Conservation (phyloP, 768 basidiomycete genomes). For the Tylopilus balloui region DNA sequence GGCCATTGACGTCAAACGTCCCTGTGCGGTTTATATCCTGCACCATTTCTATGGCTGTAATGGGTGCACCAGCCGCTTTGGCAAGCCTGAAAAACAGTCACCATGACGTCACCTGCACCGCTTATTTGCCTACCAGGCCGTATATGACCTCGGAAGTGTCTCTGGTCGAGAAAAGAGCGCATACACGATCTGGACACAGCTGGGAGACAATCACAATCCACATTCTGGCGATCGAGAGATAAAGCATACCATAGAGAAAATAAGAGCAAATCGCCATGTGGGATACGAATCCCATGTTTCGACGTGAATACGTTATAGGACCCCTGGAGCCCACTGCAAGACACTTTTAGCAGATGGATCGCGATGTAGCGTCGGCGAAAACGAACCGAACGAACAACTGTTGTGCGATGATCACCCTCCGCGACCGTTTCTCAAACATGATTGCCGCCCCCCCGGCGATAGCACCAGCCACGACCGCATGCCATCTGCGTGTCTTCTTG, state of each 20-base stretch:
- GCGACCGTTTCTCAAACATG: conserved; percentile 66
- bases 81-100: conserved; percentile 54
- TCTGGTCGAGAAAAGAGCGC: conserved; percentile 74
- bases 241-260: conserved; percentile 65
- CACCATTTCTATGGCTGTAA: conserved; percentile 58
- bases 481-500: conserved; percentile 71
- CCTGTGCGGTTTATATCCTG: conserved; percentile 54
- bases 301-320: conserved; percentile 77
- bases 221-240: background rate
- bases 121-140: conserved; percentile 50
- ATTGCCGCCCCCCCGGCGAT: conserved; percentile 70
- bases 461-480: conserved; percentile 74
- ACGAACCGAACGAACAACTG: conserved; percentile 78
- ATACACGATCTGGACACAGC: conserved; percentile 85
- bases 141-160: conserved; percentile 77
- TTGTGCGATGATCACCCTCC: conserved; percentile 70
- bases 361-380: background rate
- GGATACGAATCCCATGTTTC: conserved; percentile 63
- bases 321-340: conserved; percentile 77
- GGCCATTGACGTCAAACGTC: conserved; percentile 47
- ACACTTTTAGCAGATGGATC: background rate
- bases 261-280: conserved; percentile 78
- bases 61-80: conserved; percentile 60
- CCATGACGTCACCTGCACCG: background rate
- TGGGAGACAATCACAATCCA: conserved; percentile 22